Base-by-base conservation (phyloP, 805 yeast species). In the Saturnispora mendoncae region DNA sequence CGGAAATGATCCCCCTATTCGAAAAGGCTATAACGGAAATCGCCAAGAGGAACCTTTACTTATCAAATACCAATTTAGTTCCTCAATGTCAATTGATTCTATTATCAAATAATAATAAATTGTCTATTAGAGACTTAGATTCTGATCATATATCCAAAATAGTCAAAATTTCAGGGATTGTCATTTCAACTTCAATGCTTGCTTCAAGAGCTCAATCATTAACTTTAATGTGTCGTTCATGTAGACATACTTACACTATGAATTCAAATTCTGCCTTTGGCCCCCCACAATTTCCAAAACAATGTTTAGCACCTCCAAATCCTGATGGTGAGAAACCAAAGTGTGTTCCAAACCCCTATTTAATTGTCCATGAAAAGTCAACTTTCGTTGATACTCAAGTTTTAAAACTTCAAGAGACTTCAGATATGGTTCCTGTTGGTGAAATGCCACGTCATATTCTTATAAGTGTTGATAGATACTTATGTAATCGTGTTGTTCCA, bases 391-490 rank as follows among this genome's bases (percentile, higher is more conserved):
- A 92, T 63, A 97, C 94, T 59, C 99, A 92, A 63, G 78, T 82
- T 24, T 71, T 92, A 54, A 92, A 92, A 60, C 69, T 92, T 43
- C 99, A 92, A 61, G 98, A 92, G 60, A 72, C 92, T n/a, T 97
- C 97, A 10, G 99, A 92, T 60, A 84, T 84, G 80, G 97, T 92
- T 2, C 99, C 98, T 1, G 95, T 92, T 23, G 98, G 99, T 51
- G 99, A 92, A 65, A 81, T 92, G 86, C 99, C 99, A 7, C 76
- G 99, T 51, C 94, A 92, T 55, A 80, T 92, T 31, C 57, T 85
- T 44, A 69, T 92, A 48, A 83, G 92, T 33, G 85, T 86, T 26
- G 97, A 92, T 60, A 73, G 98, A 46, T 84, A 84, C 52, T 67
- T 92, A 57, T 82, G 96, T 21, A 92, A 92, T 64, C 78, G 74